Evolutionary conservation across 2,329 filamentous ascomycete species (phyloP).

Genomic region (Chaetomiaceae sp.): DNA sequence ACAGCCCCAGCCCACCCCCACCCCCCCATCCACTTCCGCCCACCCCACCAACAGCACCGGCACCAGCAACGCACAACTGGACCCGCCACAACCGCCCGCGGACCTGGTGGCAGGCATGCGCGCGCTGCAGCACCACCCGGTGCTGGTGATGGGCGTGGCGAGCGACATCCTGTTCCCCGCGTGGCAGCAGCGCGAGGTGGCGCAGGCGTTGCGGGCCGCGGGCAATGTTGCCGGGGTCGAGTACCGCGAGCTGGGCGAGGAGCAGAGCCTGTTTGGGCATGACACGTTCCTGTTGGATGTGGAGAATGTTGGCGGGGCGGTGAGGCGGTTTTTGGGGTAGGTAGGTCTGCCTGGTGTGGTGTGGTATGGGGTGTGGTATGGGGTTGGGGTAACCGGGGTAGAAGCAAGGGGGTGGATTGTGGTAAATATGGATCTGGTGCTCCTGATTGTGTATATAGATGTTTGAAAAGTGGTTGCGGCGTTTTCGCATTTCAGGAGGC

Average conservation of each 20-base stretch:
- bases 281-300: slow-evolving; percentile 93
- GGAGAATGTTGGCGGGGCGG: slow-evolving; percentile 79
- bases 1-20: slow-evolving; percentile 57
- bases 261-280: slow-evolving; percentile 90
- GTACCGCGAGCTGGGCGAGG: slow-evolving; percentile 87
- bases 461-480: too few species aligned
- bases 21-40: slow-evolving; percentile 10
- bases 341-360: neutral
- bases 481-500: too few species aligned
- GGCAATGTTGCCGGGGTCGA: slow-evolving; percentile 67
- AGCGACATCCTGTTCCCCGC: slow-evolving; percentile 96
- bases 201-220: slow-evolving; percentile 60
- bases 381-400: too few species aligned
- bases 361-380: too few species aligned
- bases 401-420: too few species aligned
- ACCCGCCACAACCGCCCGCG: slow-evolving; percentile 49
- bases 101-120: slow-evolving; percentile 75
- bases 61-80: neutral
- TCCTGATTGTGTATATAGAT: too few species aligned
- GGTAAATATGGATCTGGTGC: too few species aligned
- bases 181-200: slow-evolving; percentile 95
- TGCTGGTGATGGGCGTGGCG: slow-evolving; percentile 86
- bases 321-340: slow-evolving; percentile 70
- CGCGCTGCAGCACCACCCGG: slow-evolving; percentile 66
- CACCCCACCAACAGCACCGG: slow-evolving; percentile 18